These are phyloP conservation scores for Paecilomyces formosus DNA, from an alignment of 2,329 filamentous ascomycete genomes.

Conservation along the genomic window DNA sequence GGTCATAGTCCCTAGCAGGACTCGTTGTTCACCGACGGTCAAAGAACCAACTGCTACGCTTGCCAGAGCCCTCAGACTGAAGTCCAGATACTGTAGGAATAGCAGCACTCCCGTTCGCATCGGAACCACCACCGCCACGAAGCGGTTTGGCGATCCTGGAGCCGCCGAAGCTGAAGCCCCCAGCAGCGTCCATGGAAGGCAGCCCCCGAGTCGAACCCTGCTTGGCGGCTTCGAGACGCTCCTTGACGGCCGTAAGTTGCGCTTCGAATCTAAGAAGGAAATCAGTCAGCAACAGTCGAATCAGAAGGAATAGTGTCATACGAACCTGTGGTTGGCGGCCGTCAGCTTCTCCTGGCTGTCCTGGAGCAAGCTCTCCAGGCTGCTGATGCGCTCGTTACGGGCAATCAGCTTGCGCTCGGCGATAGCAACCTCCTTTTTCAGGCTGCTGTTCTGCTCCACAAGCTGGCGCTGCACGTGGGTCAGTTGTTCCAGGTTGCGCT, in stretches of 20 bases:
- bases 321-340: constrained; percentile 92
- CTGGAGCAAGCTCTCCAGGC: constrained; percentile 81
- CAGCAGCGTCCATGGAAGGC: constrained; percentile 54
- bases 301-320: constrained; percentile 7
- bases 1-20: neutral
- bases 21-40: constrained; percentile 30
- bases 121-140: constrained; percentile 39
- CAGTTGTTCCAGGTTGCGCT: constrained; percentile 94
- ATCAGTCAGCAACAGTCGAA: constrained; percentile 4
- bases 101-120: constrained; percentile 24
- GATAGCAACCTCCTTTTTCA: constrained; percentile 99
- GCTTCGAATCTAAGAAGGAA: constrained; percentile 71
- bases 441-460: constrained; percentile 90
- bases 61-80: constrained; percentile 65
- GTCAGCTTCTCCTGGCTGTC: constrained; percentile 98
- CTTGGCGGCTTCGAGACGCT: constrained; percentile 93
- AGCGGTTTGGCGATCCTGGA: constrained; percentile 59
- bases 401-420: constrained; percentile 96
- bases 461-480: constrained; percentile 96
- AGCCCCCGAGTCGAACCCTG: constrained; percentile 81
- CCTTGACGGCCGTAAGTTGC: constrained; percentile 94
- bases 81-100: constrained; percentile 35
- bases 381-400: constrained; percentile 92
- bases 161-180: constrained; percentile 63
- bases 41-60: constrained; percentile 53